Base-by-base conservation (phyloP, 139 green algal genomes). In the Zygnema circumcarinatum region DNA sequence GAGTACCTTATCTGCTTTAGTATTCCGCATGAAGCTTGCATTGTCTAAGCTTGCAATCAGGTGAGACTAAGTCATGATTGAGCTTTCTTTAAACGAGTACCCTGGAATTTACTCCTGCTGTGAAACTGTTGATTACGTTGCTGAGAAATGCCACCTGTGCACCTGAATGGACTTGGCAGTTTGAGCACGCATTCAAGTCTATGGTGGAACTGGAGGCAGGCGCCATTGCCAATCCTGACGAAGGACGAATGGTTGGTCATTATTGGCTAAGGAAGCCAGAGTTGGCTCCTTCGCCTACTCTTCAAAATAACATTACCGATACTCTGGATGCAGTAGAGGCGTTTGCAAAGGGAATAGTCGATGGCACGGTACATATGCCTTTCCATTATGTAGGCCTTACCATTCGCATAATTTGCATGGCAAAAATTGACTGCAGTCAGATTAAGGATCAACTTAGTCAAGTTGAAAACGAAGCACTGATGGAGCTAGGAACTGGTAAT, bases 181-280 rank as follows among this genome's bases (percentile, higher is more conserved):
- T 88, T 69, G 83, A 72, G 22, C 36, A n/a, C 20, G 83, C 83
- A 25, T 88, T 88, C 72, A 84, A 83, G 39, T 67, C 69, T 25
- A 88, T 88, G 83, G 72, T 62, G 35, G 83, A 84, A 53, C 38
- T 88, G 25, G 83, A 88, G 83, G 73, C 69, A 38, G 83, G 83
- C 0, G 69, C 83, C 7, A 88, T 88, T 38, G 76, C 83, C 2
- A 88, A 88, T 76, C 83, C 83, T 0, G 83, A 88, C 83, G 83
- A 88, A 76, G 16, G 38, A 29, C 68, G 83, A 54, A 88, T 88
- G 83, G 83, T 88, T 36, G 83, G 83, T 52, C 83, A 88, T 76
- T 88, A 88, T 54, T 88, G 83, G 83, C 69, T 88, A 56, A 35
- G 83, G 25, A 72, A 68, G 38, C 83, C 83, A 7, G 38, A 84